Evolutionary conservation across 805 yeast genomes (phyloP).

Genomic region (Jamesozyma gamospora): DNA sequence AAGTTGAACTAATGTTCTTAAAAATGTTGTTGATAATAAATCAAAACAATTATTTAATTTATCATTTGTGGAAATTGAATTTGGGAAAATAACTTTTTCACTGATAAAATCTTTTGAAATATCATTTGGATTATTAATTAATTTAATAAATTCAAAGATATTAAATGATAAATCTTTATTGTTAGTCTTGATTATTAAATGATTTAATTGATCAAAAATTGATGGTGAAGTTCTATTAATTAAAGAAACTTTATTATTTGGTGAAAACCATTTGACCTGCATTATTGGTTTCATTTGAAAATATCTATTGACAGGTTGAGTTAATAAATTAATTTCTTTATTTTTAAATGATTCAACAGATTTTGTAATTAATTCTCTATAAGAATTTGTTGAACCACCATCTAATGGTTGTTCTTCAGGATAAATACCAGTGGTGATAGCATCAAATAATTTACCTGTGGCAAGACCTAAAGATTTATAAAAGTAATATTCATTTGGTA

Average conservation of each 20-base stretch:
- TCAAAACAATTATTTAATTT: conserved; percentile 40
- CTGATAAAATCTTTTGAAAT: conserved; percentile 28
- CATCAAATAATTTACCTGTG: conserved; percentile 45
- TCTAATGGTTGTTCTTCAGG: conserved; percentile 60
- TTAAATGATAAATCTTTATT: conserved; percentile 20
- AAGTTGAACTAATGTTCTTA: conserved; percentile 43
- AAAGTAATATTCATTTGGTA: conserved; percentile 78
- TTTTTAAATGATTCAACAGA: conserved; percentile 43
- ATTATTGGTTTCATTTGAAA: conserved; percentile 64
- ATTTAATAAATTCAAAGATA: conserved; percentile 19
- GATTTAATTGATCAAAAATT: conserved; percentile 34
- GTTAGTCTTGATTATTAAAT: conserved; percentile 25
- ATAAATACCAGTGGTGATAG: conserved; percentile 54
- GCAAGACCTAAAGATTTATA: conserved; percentile 72
- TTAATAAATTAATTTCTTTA: conserved; percentile 53
- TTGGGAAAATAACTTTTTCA: conserved; percentile 24
- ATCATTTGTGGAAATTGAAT: conserved; percentile 21
- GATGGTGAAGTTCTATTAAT: conserved; percentile 48
- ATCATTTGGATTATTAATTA: conserved; percentile 22
- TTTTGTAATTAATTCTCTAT: conserved; percentile 42
- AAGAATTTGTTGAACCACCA: conserved; percentile 48
- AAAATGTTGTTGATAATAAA: conserved; percentile 44
- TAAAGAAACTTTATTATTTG: conserved; percentile 30
- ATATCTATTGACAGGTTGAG: conserved; percentile 70
- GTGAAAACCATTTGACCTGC: conserved; percentile 47